These are phyloP conservation scores for Irpex sp. DNA, from an alignment of 1,284 basidiomycete species.

Conservation along the genomic window DNA sequence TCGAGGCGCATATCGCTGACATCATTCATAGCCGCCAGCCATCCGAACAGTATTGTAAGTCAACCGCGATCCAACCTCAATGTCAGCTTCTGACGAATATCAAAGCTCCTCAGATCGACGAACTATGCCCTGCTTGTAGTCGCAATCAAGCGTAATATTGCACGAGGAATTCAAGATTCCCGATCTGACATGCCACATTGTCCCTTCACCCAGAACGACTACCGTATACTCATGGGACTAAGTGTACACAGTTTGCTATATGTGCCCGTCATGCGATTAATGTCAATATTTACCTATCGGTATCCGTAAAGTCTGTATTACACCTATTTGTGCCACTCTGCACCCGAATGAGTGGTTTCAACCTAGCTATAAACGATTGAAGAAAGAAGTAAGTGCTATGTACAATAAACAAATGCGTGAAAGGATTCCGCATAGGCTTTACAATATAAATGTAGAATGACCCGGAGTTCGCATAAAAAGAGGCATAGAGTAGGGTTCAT, in stretches of 20 bases:
- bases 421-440: conserved; percentile 1
- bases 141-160: neutral
- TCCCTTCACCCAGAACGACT: no score
- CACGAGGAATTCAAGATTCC: neutral
- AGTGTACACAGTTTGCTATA: no score
- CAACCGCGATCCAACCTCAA: neutral
- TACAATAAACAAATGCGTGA: conserved; percentile 7
- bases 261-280: no score
- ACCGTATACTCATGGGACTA: no score
- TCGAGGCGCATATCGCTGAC: neutral
- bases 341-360: neutral
- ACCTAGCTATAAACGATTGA: neutral
- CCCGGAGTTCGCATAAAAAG: neutral
- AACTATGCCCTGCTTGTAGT: conserved; percentile 7
- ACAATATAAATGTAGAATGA: neutral
- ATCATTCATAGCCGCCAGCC: conserved; percentile 10
- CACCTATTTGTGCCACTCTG: no score
- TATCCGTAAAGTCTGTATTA: no score
- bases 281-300: no score
- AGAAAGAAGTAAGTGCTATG: conserved; percentile 5
- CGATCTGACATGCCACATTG: neutral
- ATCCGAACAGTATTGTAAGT: conserved; percentile 13
- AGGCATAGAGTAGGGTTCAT: neutral
- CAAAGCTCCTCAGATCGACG: conserved; percentile 13
- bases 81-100: neutral